A percentile compares a stretch with the other conserved stretches of the same genome.
Evolutionary conservation across 129 eudicot genomes (phyloP).

Genomic region (Erigeron canadensis): DNA sequence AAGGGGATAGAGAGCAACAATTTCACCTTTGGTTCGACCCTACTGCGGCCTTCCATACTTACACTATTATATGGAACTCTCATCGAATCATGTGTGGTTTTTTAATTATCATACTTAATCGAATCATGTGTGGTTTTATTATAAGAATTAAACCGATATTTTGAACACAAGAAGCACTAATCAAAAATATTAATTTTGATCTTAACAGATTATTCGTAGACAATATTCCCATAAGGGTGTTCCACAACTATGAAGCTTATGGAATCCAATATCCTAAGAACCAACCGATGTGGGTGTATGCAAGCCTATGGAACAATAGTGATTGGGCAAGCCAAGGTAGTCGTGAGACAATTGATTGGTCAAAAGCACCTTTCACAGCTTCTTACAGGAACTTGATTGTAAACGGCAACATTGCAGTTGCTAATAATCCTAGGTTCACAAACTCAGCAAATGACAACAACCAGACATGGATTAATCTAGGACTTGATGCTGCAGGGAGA

Average conservation of each 20-base stretch:
- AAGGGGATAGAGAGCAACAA: background rate
- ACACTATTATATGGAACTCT: background rate
- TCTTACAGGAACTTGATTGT: background rate
- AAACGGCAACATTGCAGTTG: background rate
- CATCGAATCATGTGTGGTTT: background rate
- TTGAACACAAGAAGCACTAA: background rate
- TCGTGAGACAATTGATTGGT: background rate
- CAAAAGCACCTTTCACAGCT: background rate
- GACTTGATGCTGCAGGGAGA: constrained; percentile 3
- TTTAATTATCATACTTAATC: background rate
- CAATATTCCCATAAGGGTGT: constrained; percentile 2
- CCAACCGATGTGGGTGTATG: constrained; percentile 5
- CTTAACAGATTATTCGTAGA: background rate
- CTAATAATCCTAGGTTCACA: background rate
- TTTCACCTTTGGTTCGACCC: constrained; percentile 15
- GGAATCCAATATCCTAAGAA: background rate
- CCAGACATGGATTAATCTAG: background rate
- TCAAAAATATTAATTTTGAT: background rate
- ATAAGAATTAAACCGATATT: background rate
- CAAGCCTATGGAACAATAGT: background rate
- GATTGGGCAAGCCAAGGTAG: constrained; percentile 6
- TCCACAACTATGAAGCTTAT: constrained; percentile 1
- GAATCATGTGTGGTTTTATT: background rate
- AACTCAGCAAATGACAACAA: background rate
- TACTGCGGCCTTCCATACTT: constrained; percentile 12